Percentiles rank a stretch among this genome's conserved stretches.
phyloP scores from a whole-genome alignment of 139 green algal genomes.

The Chlamydomonas sp. region DNA sequence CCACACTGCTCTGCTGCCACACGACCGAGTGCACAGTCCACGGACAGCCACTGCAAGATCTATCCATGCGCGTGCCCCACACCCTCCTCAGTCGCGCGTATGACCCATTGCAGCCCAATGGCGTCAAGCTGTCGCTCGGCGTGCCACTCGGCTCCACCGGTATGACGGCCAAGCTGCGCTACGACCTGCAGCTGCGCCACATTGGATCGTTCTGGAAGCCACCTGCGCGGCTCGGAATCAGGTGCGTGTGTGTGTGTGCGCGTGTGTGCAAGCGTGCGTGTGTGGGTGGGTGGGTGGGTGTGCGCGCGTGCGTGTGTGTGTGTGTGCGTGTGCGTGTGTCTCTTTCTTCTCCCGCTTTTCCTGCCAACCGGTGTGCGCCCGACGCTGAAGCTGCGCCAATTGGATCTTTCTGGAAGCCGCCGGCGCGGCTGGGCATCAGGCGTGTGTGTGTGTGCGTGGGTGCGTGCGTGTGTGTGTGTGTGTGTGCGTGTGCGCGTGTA shows the following conservation, averaged over 20 bases:
- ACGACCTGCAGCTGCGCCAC: constrained; percentile 42
- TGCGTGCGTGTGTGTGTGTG: neutral
- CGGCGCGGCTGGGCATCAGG: neutral
- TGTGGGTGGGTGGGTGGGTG: too few relatives aligned
- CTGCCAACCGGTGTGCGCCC: neutral
- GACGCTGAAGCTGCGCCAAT: neutral
- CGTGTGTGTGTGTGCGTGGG: neutral
- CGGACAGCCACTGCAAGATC: too few relatives aligned
- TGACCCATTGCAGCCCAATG: too few relatives aligned
- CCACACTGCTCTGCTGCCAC: too few relatives aligned
- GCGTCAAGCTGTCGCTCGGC: constrained; percentile 39
- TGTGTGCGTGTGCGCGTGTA: neutral
- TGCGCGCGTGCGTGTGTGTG: too few relatives aligned
- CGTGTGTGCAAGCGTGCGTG: neutral
- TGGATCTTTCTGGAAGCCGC: neutral
- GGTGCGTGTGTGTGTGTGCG: constrained; percentile 19
- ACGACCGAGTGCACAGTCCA: too few relatives aligned
- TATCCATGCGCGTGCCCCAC: too few relatives aligned
- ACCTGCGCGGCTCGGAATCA: constrained; percentile 47
- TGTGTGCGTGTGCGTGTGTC: too few relatives aligned
- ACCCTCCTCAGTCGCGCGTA: too few relatives aligned
- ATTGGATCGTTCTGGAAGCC: constrained; percentile 35
- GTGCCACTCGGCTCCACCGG: constrained; percentile 34
- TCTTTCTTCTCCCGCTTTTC: neutral
- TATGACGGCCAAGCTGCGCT: constrained; percentile 43